These are phyloP conservation scores for Penicillium corylophilum DNA, from an alignment of 2,329 filamentous ascomycete species.

Conservation along the genomic window DNA sequence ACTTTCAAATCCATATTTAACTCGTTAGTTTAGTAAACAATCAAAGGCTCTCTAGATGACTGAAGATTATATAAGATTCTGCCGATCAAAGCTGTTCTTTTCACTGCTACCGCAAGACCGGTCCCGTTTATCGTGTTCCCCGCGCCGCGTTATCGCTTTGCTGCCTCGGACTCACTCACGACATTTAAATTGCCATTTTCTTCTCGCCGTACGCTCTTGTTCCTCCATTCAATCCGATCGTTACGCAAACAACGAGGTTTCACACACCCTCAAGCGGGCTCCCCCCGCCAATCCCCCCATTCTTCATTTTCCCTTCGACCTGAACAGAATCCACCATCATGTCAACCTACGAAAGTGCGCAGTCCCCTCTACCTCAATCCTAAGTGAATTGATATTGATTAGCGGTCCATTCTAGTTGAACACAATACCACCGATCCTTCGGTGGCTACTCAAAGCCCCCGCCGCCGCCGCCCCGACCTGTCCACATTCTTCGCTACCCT, in stretches of 20 bases:
- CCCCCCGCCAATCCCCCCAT: conserved; percentile 4
- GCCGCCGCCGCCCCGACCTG: conserved; percentile 60
- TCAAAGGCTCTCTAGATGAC: no score
- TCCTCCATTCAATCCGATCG: conserved; percentile 1
- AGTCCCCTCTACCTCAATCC: not conserved
- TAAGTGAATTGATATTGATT: conserved; percentile 2
- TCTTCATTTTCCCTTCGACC: conserved; percentile 8
- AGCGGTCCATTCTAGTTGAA: conserved; percentile 34
- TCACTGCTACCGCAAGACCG: no score
- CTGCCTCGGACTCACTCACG: conserved; percentile 14
- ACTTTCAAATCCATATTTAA: no score
- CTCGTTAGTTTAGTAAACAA: no score
- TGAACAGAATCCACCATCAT: conserved; percentile 25
- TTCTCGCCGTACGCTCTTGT: not conserved
- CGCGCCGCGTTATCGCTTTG: conserved; percentile 24
- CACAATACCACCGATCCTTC: conserved; percentile 41
- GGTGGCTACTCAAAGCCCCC: conserved; percentile 24
- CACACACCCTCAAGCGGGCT: conserved; percentile 12
- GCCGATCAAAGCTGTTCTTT: no score
- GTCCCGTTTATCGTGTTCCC: not conserved
- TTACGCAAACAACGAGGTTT: conserved; percentile 9
- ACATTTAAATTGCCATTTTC: not conserved
- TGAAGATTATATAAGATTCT: no score
- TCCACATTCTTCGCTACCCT: conserved; percentile 65
- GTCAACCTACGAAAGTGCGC: conserved; percentile 45